These are phyloP conservation scores for Colletotrichum horii DNA, from an alignment of 2,329 filamentous ascomycete genomes.

Conservation along the genomic window DNA sequence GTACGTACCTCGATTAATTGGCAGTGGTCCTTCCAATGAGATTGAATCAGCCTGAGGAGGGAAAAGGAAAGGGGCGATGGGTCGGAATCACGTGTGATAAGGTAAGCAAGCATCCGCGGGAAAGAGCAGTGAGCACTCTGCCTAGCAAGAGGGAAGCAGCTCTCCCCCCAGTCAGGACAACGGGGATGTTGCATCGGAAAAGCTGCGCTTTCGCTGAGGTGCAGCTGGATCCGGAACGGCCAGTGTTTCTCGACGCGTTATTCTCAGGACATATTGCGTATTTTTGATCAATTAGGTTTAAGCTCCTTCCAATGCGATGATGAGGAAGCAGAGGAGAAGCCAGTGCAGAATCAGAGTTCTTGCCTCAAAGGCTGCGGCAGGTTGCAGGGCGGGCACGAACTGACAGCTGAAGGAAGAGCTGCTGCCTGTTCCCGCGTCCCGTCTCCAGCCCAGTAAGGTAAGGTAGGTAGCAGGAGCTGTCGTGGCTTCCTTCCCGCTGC, in stretches of 20 bases:
- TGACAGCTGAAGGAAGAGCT: not conserved
- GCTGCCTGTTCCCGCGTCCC: too few relatives aligned
- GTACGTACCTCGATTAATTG: slow-evolving; percentile 7
- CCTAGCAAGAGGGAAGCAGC: not conserved
- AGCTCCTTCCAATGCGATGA: not conserved
- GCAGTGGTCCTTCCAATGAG: not conserved
- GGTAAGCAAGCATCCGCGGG: too few relatives aligned
- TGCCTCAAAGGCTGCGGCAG: not conserved
- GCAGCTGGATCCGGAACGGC: not conserved
- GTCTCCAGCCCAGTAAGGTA: too few relatives aligned
- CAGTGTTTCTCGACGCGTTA: not conserved
- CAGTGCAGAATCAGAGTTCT: not conserved
- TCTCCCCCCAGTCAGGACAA: not conserved
- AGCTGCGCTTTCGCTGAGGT: not conserved
- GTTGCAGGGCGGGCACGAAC: not conserved
- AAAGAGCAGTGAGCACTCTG: not conserved
- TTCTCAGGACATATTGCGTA: not conserved
- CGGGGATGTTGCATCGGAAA: not conserved
- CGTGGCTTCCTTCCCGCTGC: not conserved
- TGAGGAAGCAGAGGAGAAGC: not conserved
- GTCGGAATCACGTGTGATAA: not conserved
- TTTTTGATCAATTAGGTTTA: not conserved
- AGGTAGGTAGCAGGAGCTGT: not conserved
- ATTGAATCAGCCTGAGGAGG: not conserved
- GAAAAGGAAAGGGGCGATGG: not conserved